Conservation (phyloP, 1,284 basidiomycete genomes). For the Apiotrichum sp. region DNA sequence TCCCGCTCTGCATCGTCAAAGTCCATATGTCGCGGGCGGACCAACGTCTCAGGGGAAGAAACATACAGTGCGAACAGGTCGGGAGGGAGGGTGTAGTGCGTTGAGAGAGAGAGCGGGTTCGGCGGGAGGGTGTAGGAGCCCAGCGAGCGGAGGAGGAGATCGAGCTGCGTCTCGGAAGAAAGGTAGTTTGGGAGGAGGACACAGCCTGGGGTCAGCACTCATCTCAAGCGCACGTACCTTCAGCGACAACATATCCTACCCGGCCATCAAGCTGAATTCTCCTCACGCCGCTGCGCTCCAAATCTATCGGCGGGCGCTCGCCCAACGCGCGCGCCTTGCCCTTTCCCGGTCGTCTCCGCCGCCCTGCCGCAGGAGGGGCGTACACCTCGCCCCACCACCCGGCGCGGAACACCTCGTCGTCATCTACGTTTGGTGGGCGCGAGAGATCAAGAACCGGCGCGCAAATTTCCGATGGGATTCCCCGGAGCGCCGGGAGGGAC, state of each 20-base stretch:
- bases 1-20: constrained; percentile 4
- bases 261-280: constrained; percentile 24
- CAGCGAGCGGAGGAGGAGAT: constrained; percentile 64
- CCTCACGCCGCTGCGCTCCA: constrained; percentile 12
- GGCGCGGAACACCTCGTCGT: constrained; percentile 38
- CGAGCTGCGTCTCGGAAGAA: constrained; percentile 56
- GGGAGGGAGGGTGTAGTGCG: constrained; percentile 68
- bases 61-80: constrained; percentile 52
- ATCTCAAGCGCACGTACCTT: constrained; percentile 23
- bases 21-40: constrained; percentile 23
- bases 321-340: constrained; percentile 27
- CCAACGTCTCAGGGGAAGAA: constrained; percentile 20
- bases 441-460: constrained; percentile 36
- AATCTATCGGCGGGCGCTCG: constrained; percentile 20
- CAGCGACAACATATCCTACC: constrained; percentile 33
- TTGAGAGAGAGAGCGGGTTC: constrained; percentile 79
- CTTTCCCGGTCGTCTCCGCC: background rate
- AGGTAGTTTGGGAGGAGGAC: constrained; percentile 71
- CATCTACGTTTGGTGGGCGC: constrained; percentile 22
- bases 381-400: constrained; percentile 39
- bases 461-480: constrained; percentile 8
- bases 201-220: constrained; percentile 61
- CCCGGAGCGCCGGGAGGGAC: constrained; percentile 24
- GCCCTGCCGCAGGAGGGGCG: background rate
- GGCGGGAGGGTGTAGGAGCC: constrained; percentile 65